These are phyloP conservation scores for Bipolaris zeicola DNA, from an alignment of 2,329 filamentous ascomycete species.

Conservation along the genomic window DNA sequence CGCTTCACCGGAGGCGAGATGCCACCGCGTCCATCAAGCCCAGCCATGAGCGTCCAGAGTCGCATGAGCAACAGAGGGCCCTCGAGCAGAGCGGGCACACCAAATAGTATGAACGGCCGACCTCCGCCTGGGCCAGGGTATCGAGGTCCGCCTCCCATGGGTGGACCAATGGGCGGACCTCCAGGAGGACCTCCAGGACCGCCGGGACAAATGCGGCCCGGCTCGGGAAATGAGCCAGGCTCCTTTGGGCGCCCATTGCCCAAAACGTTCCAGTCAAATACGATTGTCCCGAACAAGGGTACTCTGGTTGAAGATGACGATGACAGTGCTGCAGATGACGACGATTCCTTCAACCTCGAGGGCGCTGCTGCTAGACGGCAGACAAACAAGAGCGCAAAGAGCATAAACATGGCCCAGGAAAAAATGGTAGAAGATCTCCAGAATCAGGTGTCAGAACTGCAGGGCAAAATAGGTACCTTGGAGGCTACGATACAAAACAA, in stretches of 20 bases:
- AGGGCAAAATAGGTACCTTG: conserved; percentile 73
- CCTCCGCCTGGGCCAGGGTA: conserved; percentile 45
- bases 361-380: conserved; percentile 49
- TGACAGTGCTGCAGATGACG: conserved; percentile 59
- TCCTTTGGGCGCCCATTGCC: conserved; percentile 78
- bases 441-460: conserved; percentile 73
- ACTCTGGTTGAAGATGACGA: conserved; percentile 91
- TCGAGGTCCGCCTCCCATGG: conserved; percentile 31
- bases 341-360: conserved; percentile 67
- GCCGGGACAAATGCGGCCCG: conserved; percentile 38
- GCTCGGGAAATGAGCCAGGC: conserved; percentile 47
- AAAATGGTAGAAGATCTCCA: conserved; percentile 75
- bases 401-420: conserved; percentile 42
- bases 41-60: conserved; percentile 62
- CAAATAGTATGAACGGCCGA: conserved; percentile 60
- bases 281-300: conserved; percentile 96
- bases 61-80: conserved; percentile 62
- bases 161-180: conserved; percentile 41
- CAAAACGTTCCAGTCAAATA: conserved; percentile 93
- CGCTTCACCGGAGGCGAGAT: conserved; percentile 74
- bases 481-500: conserved; percentile 72
- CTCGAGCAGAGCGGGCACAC: conserved; percentile 60
- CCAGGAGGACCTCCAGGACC: conserved; percentile 53
- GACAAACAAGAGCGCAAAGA: conserved; percentile 52
- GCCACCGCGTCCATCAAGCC: conserved; percentile 68